phyloP scores from a whole-genome alignment of 2,329 filamentous ascomycete species.

The Aurifilum marmelostoma region DNA sequence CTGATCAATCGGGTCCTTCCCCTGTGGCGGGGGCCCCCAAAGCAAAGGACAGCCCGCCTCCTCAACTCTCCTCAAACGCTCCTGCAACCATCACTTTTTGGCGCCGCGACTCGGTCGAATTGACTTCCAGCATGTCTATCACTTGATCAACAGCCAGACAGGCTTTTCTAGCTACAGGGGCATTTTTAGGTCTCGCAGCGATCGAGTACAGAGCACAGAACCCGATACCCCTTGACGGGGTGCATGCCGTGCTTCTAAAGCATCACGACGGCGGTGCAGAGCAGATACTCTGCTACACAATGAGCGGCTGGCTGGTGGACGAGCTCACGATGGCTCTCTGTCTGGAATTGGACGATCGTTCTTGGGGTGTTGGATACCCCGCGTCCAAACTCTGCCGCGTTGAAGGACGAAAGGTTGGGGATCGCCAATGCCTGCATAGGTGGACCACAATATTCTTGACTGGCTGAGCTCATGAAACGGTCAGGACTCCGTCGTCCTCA shows the following conservation, averaged over 20 bases:
- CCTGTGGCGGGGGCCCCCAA: background rate
- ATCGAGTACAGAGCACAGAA: background rate
- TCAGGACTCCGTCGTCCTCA: background rate
- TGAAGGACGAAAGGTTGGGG: background rate
- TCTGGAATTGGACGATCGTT: background rate
- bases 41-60: background rate
- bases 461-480: background rate
- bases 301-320: background rate
- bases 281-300: background rate
- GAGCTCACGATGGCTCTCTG: background rate
- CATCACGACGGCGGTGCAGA: background rate
- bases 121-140: background rate
- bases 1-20: slow-evolving; percentile 14
- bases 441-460: background rate
- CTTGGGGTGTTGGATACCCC: background rate
- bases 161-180: background rate
- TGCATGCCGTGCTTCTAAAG: background rate
- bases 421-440: background rate
- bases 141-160: background rate
- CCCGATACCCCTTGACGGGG: background rate
- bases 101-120: background rate
- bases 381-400: background rate
- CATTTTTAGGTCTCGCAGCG: background rate
- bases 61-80: background rate
- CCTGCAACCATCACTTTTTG: background rate